phyloP scores from a whole-genome alignment of 169 alveolate species.

The Plasmodium yoelii region DNA sequence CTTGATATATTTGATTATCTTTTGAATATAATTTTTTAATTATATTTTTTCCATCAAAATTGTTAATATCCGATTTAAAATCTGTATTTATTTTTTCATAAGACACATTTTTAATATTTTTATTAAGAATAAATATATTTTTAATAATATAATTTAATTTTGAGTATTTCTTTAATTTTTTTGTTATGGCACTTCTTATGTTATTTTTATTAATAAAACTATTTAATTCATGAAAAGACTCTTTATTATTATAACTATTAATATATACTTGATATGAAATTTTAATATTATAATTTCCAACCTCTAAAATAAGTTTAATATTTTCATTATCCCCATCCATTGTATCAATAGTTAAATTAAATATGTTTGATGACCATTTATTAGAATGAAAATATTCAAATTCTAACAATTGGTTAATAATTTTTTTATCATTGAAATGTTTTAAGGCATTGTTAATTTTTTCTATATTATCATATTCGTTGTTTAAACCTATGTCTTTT shows the following conservation, averaged over 20 bases:
- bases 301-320: slow-evolving; percentile 37
- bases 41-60: background rate
- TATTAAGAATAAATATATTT: slow-evolving; percentile 1
- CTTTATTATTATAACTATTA: slow-evolving; percentile 1
- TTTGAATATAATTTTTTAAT: too few species aligned
- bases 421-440: slow-evolving; percentile 39
- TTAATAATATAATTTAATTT: slow-evolving; percentile 23
- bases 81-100: slow-evolving; percentile 7
- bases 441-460: slow-evolving; percentile 37
- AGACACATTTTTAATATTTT: slow-evolving; percentile 43
- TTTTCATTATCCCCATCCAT: slow-evolving; percentile 64
- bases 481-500: slow-evolving; percentile 4
- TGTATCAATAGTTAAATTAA: slow-evolving; percentile 51
- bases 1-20: background rate
- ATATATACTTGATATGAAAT: slow-evolving; percentile 50
- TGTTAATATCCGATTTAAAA: background rate
- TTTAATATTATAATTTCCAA: slow-evolving; percentile 48
- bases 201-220: slow-evolving; percentile 55
- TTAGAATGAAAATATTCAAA: slow-evolving; percentile 74
- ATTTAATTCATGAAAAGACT: slow-evolving; percentile 45
- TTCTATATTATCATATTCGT: slow-evolving; percentile 8
- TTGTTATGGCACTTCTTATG: slow-evolving; percentile 9
- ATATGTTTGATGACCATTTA: slow-evolving; percentile 54
- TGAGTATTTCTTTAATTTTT: slow-evolving; percentile 34
- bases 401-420: slow-evolving; percentile 62